Percentiles rank a stretch among this genome's conserved stretches.
Evolutionary conservation across 768 basidiomycete species (phyloP).

Genomic region (Phlegmacium glaucopus): DNA sequence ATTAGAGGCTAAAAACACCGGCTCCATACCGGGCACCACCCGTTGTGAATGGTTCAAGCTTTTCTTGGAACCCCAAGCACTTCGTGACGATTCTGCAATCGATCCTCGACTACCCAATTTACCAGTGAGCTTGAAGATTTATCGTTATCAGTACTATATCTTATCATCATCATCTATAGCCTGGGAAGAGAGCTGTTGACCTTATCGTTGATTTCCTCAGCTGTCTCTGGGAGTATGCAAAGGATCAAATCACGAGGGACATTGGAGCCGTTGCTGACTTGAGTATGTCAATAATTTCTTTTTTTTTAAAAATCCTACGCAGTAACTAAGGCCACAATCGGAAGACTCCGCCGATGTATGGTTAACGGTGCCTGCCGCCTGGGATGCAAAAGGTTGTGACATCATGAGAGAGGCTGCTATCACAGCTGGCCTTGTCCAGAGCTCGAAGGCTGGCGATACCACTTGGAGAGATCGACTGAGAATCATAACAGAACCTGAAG

Average conservation of each 20-base stretch:
- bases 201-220: conserved; percentile 82
- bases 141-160: conserved; percentile 1
- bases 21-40: conserved; percentile 59
- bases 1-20: conserved; percentile 80
- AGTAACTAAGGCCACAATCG: neutral
- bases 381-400: conserved; percentile 83
- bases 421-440: conserved; percentile 74
- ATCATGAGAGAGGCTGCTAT: conserved; percentile 87
- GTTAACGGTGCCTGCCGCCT: conserved; percentile 86
- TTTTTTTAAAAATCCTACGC: neutral
- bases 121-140: conserved; percentile 49
- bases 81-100: conserved; percentile 66
- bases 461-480: conserved; percentile 78
- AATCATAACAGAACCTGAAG: conserved; percentile 83
- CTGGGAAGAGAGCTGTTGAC: conserved; percentile 72
- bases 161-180: conserved; percentile 34
- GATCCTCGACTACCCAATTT: conserved; percentile 78
- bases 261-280: conserved; percentile 85
- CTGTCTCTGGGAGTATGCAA: conserved; percentile 84
- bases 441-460: conserved; percentile 62
- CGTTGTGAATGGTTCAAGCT: conserved; percentile 76
- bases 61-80: conserved; percentile 77
- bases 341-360: conserved; percentile 81
- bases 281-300: conserved; percentile 42
- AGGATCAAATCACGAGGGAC: conserved; percentile 82